Evolutionary conservation across 352 stramenopile species (phyloP), one percentile per base, ranked within the genome.

Genomic region (Globisporangium paddicum): DNA sequence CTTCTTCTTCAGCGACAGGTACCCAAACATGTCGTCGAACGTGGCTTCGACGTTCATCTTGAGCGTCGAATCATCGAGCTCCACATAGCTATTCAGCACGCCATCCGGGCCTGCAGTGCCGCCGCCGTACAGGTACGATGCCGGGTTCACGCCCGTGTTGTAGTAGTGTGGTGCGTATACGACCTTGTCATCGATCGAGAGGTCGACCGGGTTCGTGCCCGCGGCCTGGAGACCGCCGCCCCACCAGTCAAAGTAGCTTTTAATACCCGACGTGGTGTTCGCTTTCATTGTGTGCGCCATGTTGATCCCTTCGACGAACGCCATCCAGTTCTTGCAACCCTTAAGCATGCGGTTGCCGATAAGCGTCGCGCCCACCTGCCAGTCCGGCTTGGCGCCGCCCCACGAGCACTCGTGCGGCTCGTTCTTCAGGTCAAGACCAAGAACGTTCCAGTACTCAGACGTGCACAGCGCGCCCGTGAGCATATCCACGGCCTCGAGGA

Each of bases 101-200:
- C 58, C 67, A 42, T 69, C 58, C 0, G 65, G 57, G 7, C 67
- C 69, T 19, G 64, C 42, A 0, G 64, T 77, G n/a, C 80, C 75
- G 3, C 63, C 67, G 9, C 58, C 78, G 50, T 90, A 90, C 7
- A 90, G 61, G 44, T 90, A 90, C 73, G 60, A 79, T 5, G 79
- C 73, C 1, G 80, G 80, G 48, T 60, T 84, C 21, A 90, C 77
- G 38, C 65, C 80, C 19, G 80, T 86, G 66, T 86, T 88, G 67
- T 90, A 90, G 60, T 90, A 90, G 60, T 90, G 80, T 13, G 80
- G 80, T n/a, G 80, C 72, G 62, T 77, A 90, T 21, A 90, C 77
- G 0, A 90, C 58, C 52, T 90, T 90, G 64, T 87, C 72, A 1
- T 71, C 48, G 18, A 74, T 58, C 6, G 68, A 49, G 34, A 86